Base-by-base conservation (phyloP, 257 asterid species). In the Nicotiana paniculata region DNA sequence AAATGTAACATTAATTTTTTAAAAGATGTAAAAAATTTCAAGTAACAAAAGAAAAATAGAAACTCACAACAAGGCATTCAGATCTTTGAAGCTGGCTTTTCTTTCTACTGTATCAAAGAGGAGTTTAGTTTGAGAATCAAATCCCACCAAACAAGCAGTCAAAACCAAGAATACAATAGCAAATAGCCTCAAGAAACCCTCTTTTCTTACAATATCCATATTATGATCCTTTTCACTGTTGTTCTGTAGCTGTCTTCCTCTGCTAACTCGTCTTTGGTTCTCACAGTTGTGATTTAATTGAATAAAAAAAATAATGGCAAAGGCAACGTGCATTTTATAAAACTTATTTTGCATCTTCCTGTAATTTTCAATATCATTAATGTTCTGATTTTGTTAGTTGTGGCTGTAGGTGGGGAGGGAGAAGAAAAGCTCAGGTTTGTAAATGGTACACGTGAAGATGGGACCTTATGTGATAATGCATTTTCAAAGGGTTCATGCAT, bases 11-110 rank as follows among this genome's bases (percentile, higher is more conserved):
- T 39, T 21, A 21, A 21, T 21, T 39, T 6, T 39, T 39, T 37
- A 39, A 7, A 39, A 39, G 46, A 39, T 39, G 46, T 39, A 6
- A 39, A 32, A 6, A 39, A 7, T 39, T 7, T 39, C 0, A 39
- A 39, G 46, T 7, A 6, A 1, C 46, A 39, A 39, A 39, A 39
- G 17, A 54, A 54, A n/a, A 66, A 68, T 39, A 39, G 9, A 55
- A 39, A 84, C 92, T 48, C 77, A 93, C 97, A 62, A 61, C 39
- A 95, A 79, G 70, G 83, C 89, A 58, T 88, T 26, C 82, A 91
- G 55, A 85, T 87, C 94, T 46, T 82, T 88, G 90, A 67, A 91
- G 16, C 89, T 84, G 51, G 97, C 98, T 35, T 84, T 93, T 62
- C 72, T 88, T 16, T 79, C 28, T 8, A 85, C 0, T 0, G 88